Evolutionary conservation across 202 grass and related monocot genomes (phyloP).

Genomic region (Musa balbisiana): DNA sequence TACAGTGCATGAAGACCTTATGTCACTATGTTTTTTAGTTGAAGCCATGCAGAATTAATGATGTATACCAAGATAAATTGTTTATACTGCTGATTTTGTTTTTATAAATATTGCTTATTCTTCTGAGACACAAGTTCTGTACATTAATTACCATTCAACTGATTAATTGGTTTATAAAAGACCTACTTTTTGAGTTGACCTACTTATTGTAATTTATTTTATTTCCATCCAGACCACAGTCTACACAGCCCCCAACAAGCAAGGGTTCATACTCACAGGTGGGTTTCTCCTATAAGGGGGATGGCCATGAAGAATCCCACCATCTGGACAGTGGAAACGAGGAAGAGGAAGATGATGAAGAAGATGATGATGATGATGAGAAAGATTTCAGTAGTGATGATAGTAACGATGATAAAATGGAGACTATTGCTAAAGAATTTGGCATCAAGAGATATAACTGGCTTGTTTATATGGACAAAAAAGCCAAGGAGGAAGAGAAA

Average conservation of each 20-base stretch:
- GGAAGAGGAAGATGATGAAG: conserved; percentile 61
- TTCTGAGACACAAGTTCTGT: too few species aligned
- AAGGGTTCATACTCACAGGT: conserved; percentile 98
- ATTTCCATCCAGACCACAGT: conserved; percentile 48
- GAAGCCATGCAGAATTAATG: too few species aligned
- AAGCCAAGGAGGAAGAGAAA: conserved; percentile 87
- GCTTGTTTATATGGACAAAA: conserved; percentile 98
- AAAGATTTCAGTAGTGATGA: conserved; percentile 98
- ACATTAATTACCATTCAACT: too few species aligned
- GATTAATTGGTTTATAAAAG: too few species aligned
- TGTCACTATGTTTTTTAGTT: too few species aligned
- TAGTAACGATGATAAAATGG: conserved; percentile 88
- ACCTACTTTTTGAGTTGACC: too few species aligned
- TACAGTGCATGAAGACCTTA: too few species aligned
- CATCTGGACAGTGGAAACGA: conserved; percentile 65
- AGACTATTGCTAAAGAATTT: conserved; percentile 93
- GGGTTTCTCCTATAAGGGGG: conserved; percentile 84
- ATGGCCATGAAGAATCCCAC: conserved; percentile 54
- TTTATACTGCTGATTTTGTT: too few species aligned
- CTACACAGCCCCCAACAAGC: conserved; percentile 54
- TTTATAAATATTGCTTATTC: too few species aligned
- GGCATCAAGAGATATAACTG: conserved; percentile 93
- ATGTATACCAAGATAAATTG: too few species aligned
- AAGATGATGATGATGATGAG: conserved; percentile 42
- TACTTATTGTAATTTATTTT: not conserved